Conservation (phyloP, 2,329 filamentous ascomycete species). For the Cladosporium sp. region DNA sequence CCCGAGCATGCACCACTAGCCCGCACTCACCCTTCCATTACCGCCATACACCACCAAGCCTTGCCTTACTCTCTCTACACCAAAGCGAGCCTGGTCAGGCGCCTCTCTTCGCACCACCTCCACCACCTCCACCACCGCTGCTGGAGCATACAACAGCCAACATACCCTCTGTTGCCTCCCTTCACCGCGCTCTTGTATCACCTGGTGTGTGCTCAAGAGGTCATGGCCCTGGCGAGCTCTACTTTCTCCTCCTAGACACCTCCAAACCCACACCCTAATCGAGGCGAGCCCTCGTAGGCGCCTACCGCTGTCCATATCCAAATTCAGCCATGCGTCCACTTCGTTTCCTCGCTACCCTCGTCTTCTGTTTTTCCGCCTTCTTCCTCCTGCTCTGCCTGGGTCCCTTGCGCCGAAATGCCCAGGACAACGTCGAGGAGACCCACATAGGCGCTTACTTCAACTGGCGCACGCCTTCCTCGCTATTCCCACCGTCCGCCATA, state of each 20-base stretch:
- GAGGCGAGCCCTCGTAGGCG: background rate
- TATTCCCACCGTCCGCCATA: slow-evolving; percentile 92
- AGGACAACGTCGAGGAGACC: slow-evolving; percentile 31
- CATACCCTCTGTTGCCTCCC: background rate
- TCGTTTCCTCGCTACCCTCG: slow-evolving; percentile 45
- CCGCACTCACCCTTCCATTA: background rate
- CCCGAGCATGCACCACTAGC: background rate
- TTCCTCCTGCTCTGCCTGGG: slow-evolving; percentile 46
- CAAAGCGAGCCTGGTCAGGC: background rate
- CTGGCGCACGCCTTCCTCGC: slow-evolving; percentile 66
- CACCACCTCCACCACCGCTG: background rate
- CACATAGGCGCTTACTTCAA: slow-evolving; percentile 47
- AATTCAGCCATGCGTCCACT: slow-evolving; percentile 39
- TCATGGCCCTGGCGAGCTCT: slow-evolving; percentile 11
- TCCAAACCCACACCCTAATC: background rate
- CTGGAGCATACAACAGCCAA: background rate
- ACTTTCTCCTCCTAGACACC: slow-evolving; percentile 10
- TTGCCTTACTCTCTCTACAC: background rate
- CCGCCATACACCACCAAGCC: slow-evolving; percentile 1
- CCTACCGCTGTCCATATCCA: background rate
- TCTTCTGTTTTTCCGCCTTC: slow-evolving; percentile 45
- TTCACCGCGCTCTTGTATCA: background rate
- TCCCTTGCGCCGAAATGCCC: slow-evolving; percentile 27
- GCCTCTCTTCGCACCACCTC: background rate
- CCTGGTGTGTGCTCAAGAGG: slow-evolving; percentile 4